These are phyloP conservation scores for Emericellopsis cladophorae DNA, from an alignment of 2,329 filamentous ascomycete genomes.

Conservation along the genomic window DNA sequence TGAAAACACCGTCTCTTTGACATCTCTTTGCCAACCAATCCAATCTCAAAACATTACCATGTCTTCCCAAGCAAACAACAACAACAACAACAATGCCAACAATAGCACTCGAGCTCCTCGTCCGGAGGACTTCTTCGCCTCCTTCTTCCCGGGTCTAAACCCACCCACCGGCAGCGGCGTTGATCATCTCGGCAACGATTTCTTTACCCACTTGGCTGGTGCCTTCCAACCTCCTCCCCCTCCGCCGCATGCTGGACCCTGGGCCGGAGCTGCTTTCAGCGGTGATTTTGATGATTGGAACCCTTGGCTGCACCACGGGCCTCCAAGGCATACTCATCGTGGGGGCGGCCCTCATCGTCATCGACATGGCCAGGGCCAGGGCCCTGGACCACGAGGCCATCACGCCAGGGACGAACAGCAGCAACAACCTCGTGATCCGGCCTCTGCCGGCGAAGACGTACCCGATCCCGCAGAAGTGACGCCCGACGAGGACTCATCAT, in stretches of 20 bases:
- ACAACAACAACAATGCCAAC: not conserved
- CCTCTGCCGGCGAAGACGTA: not conserved
- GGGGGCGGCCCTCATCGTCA: not conserved
- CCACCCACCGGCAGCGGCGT: no score
- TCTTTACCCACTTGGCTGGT: no score
- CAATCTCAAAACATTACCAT: not conserved
- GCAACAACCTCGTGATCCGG: not conserved
- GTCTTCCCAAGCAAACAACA: not conserved
- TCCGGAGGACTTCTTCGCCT: not conserved
- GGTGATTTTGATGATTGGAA: not conserved
- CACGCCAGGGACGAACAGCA: not conserved
- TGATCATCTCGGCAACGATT: not conserved
- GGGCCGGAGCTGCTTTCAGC: not conserved
- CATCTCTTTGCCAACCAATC: not conserved
- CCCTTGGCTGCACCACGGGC: not conserved
- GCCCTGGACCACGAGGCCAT: not conserved
- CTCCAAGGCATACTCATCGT: not conserved
- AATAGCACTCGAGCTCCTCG: not conserved
- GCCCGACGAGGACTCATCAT: constrained; percentile 1
- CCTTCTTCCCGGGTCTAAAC: no score
- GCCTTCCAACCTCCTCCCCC: not conserved
- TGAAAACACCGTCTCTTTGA: not conserved
- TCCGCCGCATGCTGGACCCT: not conserved
- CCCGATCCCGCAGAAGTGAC: constrained; percentile 4
- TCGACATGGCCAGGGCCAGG: not conserved